Conservation (phyloP, 2,329 filamentous ascomycete genomes). For the Aspergillus amoenus region DNA sequence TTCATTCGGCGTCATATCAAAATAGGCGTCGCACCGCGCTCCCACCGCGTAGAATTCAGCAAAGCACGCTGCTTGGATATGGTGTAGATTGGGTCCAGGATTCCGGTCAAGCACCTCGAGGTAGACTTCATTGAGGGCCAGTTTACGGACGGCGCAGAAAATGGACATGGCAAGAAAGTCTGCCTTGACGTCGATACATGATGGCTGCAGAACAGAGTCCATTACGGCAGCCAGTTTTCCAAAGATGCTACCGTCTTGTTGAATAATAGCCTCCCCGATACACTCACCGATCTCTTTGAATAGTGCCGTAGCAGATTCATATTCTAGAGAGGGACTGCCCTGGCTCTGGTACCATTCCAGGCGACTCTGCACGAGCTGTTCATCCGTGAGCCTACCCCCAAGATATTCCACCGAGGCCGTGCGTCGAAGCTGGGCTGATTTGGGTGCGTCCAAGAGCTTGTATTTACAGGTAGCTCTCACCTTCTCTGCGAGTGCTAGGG, state of each 20-base stretch:
- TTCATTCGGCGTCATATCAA: slow-evolving; percentile 53
- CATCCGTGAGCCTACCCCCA: slow-evolving; percentile 31
- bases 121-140: slow-evolving; percentile 61
- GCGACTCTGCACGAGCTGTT: slow-evolving; percentile 37
- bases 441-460: slow-evolving; percentile 31
- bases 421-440: slow-evolving; percentile 37
- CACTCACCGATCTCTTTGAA: slow-evolving; percentile 36
- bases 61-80: slow-evolving; percentile 64
- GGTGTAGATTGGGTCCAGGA: slow-evolving; percentile 58
- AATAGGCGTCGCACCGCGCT: slow-evolving; percentile 62
- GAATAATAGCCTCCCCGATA: slow-evolving; percentile 24
- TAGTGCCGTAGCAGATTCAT: slow-evolving; percentile 27
- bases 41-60: slow-evolving; percentile 63
- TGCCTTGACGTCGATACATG: slow-evolving; percentile 44
- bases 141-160: slow-evolving; percentile 56
- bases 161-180: slow-evolving; percentile 58
- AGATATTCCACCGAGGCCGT: slow-evolving; percentile 40
- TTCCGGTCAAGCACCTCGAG: slow-evolving; percentile 62
- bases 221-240: slow-evolving; percentile 37
- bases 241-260: slow-evolving; percentile 30
- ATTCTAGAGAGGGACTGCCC: slow-evolving; percentile 28
- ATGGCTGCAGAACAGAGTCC: slow-evolving; percentile 27
- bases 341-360: slow-evolving; percentile 42
- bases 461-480: slow-evolving; percentile 21
- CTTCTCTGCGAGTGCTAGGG: slow-evolving; percentile 5